Base-by-base conservation (phyloP, 202 grass and related monocot species). In the Brachypodium distachyon region DNA sequence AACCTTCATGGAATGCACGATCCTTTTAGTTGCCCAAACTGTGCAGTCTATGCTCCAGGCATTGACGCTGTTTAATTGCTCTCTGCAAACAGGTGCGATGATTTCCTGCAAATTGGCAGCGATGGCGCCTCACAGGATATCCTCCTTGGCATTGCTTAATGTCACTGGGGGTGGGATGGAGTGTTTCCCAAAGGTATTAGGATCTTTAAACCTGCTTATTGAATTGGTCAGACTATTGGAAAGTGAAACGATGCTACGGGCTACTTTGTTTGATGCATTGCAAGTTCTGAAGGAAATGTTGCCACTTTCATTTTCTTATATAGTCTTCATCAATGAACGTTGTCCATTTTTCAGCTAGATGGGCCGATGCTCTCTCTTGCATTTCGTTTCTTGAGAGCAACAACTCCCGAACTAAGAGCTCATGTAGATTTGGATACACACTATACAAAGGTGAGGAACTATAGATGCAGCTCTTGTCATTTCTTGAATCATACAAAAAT, bases 101-200 rank as follows among this genome's bases (percentile, higher is more conserved):
- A 93, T 99, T 27, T 73, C 92, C 61, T 99, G 96, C 89, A 99
- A 99, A 40, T 42, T 99, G 23, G 92, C 96, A 3, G 96, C 92
- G 1, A 85, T 90, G 31, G 87, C 87, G 3, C 91, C 92, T 66
- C 82, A 91, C 23, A 81, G 92, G 43, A 23, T 99, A 22, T 73
- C 53, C 58, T 99, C 96, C 39, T 77, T 99, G 58, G 96, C 87
- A 43, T 65, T 99, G 96, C 96, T 99, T 10, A 99, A 92, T 88
- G 96, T 88, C 36, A 96, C 92, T 4, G 96, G 96, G 29, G 96
- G 96, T 29, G 96, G 96, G 14, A 87, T 93, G 34, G 83, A 99
- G 59, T 99, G 96, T 60, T 93, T 96, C 77, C 96, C 96, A 3
- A 99, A 99, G 96, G 96, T 99, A 90, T 17, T 21, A 7, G 1